Conservation (phyloP, 202 grass and related monocot species). For the Schoenoplectus triqueter region DNA sequence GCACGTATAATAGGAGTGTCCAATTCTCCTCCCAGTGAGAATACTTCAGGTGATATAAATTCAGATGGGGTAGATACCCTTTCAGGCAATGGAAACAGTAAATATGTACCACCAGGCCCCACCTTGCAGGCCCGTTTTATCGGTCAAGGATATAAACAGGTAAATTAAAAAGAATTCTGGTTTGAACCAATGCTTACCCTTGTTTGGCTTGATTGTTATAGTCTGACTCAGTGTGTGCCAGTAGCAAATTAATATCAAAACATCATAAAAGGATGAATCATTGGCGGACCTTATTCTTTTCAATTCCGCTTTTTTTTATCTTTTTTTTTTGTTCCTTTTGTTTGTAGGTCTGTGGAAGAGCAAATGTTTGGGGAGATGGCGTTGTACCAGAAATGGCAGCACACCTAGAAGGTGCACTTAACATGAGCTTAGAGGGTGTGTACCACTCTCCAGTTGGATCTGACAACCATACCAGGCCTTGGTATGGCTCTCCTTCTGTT, state of each 20-base stretch:
- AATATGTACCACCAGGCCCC: conserved; percentile 17
- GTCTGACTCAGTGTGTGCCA: background rate
- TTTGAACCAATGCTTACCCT: background rate
- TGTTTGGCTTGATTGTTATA: background rate
- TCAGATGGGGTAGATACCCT: conserved; percentile 46
- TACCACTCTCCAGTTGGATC: conserved; percentile 93
- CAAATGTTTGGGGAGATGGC: conserved; percentile 84
- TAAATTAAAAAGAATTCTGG: conserved; percentile 15
- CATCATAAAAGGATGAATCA: background rate
- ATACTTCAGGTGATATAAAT: conserved; percentile 36
- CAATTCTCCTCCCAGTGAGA: conserved; percentile 40
- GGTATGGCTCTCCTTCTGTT: conserved; percentile 86
- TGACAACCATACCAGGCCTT: conserved; percentile 65
- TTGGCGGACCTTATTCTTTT: background rate
- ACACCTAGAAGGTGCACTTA: conserved; percentile 82
- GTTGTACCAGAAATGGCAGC: conserved; percentile 87
- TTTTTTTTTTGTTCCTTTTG: background rate
- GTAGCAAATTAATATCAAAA: background rate
- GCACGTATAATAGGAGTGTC: conserved; percentile 57
- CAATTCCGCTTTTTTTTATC: background rate
- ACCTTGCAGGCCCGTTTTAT: conserved; percentile 63
- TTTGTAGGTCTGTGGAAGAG: conserved; percentile 68
- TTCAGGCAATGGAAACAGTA: conserved; percentile 25
- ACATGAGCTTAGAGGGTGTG: conserved; percentile 79
- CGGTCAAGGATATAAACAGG: conserved; percentile 96